Evolutionary conservation across 176 grass and related monocot genomes (phyloP), one percentile per base, ranked within the genome.

Genomic region (Avena eriantha): DNA sequence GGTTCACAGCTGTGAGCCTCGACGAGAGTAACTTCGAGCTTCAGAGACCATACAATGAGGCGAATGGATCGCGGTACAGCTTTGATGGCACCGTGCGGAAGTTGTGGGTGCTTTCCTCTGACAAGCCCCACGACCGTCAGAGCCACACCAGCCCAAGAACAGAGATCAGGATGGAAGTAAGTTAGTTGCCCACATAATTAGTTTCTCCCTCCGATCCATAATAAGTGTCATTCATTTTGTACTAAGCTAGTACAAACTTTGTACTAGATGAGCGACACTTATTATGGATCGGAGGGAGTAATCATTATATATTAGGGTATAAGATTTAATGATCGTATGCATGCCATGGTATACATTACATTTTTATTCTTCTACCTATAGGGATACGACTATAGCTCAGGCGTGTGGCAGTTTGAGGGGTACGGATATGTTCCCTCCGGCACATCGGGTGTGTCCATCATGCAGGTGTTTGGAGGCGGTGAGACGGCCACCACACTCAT

Each of bases 341-440:
- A 53, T 53, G 14, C 4, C 12, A 23, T 47, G 34, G 19, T 21
- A n/a, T 15, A 17, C 50, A 16, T 16, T 53, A 5, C 50, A 34
- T 33, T 34, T 2, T 17, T 68, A 68, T 34, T 66, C 63, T 54
- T 54, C 16, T 54, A 7, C 16, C 4, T 54, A 4, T 2, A 85
- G 83, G 63, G 64, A 6, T 55, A 80, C 36, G 34, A 47, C 47
- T 93, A 93, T 68, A 51, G 34, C 35, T 71, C 57, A 0, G 84
- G 80, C 3, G 84, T 93, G 77, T 92, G 91, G 91, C 87, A 93
- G 68, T 93, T 87, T 29, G 87, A 93, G 82, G 84, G 80, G 26
- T 53, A 87, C 43, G 73, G 51, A 19, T 90, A 77, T 16, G 81
- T 87, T 0, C 85, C 84, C 1, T 70, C 73, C 0, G 88, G 81